Evolutionary conservation across 169 alveolate genomes (phyloP), one percentile per base, ranked within the genome.

Genomic region (Plasmodium adleri): DNA sequence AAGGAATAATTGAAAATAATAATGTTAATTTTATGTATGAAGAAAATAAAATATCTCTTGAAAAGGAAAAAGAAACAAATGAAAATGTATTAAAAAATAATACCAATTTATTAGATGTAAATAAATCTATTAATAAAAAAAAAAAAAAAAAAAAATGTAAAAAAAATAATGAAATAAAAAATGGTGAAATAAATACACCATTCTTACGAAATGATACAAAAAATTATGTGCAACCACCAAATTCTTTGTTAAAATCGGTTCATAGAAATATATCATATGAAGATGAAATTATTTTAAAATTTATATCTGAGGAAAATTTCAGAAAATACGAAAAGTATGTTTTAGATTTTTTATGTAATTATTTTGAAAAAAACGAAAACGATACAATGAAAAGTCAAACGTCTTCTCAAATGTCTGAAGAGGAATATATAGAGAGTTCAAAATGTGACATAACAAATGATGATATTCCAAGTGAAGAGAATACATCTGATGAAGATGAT

Each of bases 251-350:
- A 32, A 8, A 39, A 43, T 12, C 89, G 9, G 20, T n/a, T 52
- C 45, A 64, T 50, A 32, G 12, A 58, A 50, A 49, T 71, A 22
- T 66, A 49, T 45, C 71, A 28, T 22, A 52, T 64, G 89, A 78
- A 58, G 89, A 78, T 39, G 89, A 78, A 64, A 66, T 78, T 50
- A 78, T 78, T 64, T 78, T 24, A 56, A 78, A 78, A 58, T 78
- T 64, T 70, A 78, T 78, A 64, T 78, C 89, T 1, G 78, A 78
- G 47, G 67, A 54, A 59, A 78, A 64, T 20, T 78, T 64, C 67
- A 78, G 59, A 45, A 66, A 64, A 56, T 78, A 78, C 12, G 89
- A 78, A 7, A 66, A 63, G 8, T 78, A 78, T 63, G 89, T 78
- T 22, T n/a, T 67, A 54, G 22, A 59, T 4, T 78, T 78, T 26